Evolutionary conservation across 441 rosid genomes (phyloP).

Genomic region (Erodium texanum): DNA sequence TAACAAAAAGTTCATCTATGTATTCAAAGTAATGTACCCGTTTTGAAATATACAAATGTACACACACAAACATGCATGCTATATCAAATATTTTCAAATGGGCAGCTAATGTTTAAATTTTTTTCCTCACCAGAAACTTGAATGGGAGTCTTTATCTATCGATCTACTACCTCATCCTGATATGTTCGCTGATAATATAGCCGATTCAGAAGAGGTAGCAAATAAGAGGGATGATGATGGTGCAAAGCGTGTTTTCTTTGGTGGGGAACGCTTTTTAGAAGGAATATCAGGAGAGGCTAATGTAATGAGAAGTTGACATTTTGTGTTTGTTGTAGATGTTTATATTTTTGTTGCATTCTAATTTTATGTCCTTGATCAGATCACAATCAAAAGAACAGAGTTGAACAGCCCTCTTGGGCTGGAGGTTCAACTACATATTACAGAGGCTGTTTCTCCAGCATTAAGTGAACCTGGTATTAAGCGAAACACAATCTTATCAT

Average conservation of each 20-base stretch:
- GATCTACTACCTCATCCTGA: constrained; percentile 99
- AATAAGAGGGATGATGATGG: constrained; percentile 92
- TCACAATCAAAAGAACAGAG: constrained; percentile 92
- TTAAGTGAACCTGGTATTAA: constrained; percentile 90
- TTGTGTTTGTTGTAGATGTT: constrained; percentile 14
- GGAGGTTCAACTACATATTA: constrained; percentile 90
- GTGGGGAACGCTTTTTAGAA: constrained; percentile 94
- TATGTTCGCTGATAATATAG: constrained; percentile 89
- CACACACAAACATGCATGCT: background rate
- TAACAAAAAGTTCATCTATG: constrained; percentile 68
- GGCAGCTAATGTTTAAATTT: constrained; percentile 24
- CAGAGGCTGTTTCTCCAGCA: constrained; percentile 96
- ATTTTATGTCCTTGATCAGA: constrained; percentile 41
- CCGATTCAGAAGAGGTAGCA: constrained; percentile 47
- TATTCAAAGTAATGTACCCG: constrained; percentile 62
- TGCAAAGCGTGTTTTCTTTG: constrained; percentile 95
- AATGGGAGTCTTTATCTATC: constrained; percentile 90
- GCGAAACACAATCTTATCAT: constrained; percentile 7
- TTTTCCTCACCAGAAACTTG: constrained; percentile 68
- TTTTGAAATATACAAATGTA: background rate
- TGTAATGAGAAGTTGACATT: constrained; percentile 40
- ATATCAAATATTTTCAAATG: constrained; percentile 13
- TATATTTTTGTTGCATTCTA: constrained; percentile 9
- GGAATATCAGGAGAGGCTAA: constrained; percentile 95
- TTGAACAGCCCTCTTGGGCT: constrained; percentile 86